Evolutionary conservation across 2,329 filamentous ascomycete species (phyloP).

Genomic region (Fusarium camptoceras): DNA sequence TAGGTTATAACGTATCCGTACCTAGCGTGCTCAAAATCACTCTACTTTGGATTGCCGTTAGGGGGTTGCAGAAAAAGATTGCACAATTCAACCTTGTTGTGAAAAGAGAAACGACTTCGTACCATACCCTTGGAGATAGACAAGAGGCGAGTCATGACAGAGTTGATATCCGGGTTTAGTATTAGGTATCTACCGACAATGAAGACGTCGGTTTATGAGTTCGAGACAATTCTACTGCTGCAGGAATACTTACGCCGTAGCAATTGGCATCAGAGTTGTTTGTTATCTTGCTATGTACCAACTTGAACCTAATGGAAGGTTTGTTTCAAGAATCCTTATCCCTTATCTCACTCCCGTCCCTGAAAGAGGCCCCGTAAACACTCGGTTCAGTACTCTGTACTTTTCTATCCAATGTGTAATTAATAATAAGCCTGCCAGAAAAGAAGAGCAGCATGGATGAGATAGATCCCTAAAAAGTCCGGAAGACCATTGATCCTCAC

Average conservation of each 20-base stretch:
- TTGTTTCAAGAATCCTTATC: constrained; percentile 15
- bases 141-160: not conserved
- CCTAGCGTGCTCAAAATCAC: not conserved
- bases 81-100: not conserved
- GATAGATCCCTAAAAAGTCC: not conserved
- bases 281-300: not conserved
- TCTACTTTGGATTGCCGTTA: not conserved
- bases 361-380: not conserved
- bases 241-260: not conserved
- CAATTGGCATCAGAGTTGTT: constrained; percentile 17
- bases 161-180: not conserved
- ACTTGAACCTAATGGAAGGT: not conserved
- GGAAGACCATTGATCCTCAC: constrained; percentile 11
- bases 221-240: not conserved
- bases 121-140: not conserved
- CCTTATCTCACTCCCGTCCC: not conserved
- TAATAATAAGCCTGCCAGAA: constrained; percentile 5
- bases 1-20: no score
- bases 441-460: not conserved
- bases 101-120: not conserved
- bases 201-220: not conserved
- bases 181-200: not conserved
- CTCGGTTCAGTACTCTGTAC: not conserved
- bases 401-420: constrained; percentile 4
- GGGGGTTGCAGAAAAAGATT: not conserved